Percentiles rank a stretch among this genome's conserved stretches.
phyloP scores from a whole-genome alignment of 768 basidiomycete species.

The Pholiota conissans region DNA sequence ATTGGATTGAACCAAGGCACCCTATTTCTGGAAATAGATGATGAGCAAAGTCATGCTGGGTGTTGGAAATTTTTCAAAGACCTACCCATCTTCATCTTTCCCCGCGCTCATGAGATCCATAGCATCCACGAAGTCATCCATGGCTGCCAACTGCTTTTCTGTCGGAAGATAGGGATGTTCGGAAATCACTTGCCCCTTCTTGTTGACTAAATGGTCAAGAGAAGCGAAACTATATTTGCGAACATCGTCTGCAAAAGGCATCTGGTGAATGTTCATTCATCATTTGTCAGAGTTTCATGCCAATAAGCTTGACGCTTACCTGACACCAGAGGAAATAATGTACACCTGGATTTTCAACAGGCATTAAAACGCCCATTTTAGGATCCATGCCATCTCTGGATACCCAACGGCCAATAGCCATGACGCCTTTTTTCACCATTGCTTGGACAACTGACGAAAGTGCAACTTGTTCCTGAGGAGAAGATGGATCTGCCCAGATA shows the following conservation, averaged over 20 bases:
- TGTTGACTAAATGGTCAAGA: constrained; percentile 69
- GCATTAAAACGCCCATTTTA: constrained; percentile 80
- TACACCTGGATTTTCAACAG: constrained; percentile 59
- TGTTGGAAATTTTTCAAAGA: neutral
- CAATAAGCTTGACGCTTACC: constrained; percentile 38
- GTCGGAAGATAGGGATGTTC: constrained; percentile 87
- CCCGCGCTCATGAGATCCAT: constrained; percentile 85
- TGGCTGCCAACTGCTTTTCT: constrained; percentile 70
- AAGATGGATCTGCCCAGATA: constrained; percentile 72
- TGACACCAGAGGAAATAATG: constrained; percentile 86
- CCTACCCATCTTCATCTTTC: constrained; percentile 75
- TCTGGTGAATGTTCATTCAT: constrained; percentile 41
- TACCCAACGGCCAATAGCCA: constrained; percentile 87
- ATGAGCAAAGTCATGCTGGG: neutral
- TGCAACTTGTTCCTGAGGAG: constrained; percentile 74
- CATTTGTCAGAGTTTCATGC: neutral
- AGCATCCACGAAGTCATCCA: constrained; percentile 85
- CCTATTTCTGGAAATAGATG: constrained; percentile 42
- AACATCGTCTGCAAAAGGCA: constrained; percentile 96
- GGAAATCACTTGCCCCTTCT: constrained; percentile 69
- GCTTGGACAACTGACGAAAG: constrained; percentile 87
- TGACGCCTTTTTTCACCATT: constrained; percentile 63
- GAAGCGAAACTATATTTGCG: constrained; percentile 87
- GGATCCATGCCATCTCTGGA: constrained; percentile 71
- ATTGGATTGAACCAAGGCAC: constrained; percentile 76